phyloP scores from a whole-genome alignment of 495 filamentous ascomycete genomes.

The Tricharina praecox region DNA sequence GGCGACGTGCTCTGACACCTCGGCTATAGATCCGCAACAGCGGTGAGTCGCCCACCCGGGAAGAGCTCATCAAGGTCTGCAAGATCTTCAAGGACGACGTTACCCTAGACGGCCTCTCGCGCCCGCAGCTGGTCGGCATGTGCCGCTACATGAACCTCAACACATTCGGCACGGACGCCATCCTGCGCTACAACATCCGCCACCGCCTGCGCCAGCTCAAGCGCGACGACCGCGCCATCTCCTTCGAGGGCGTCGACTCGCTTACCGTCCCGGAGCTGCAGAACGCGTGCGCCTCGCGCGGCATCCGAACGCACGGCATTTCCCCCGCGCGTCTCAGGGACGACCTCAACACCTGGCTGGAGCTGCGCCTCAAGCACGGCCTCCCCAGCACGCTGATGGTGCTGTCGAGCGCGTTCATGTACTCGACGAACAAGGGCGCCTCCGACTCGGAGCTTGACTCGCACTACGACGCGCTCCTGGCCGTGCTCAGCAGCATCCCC shows the following conservation, averaged over 20 bases:
- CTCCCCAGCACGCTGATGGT: conserved; percentile 91
- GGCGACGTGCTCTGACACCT: conserved; percentile 1
- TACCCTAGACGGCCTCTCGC: conserved; percentile 89
- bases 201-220: conserved; percentile 99
- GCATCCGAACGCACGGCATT: conserved; percentile 80
- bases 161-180: conserved; percentile 87
- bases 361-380: conserved; percentile 78
- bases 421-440: conserved; percentile 64
- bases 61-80: conserved; percentile 96
- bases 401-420: conserved; percentile 93
- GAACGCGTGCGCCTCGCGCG: conserved; percentile 73
- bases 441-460: conserved; percentile 61
- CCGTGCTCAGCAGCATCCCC: conserved; percentile 82
- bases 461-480: conserved; percentile 84
- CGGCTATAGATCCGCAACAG: conserved; percentile 44
- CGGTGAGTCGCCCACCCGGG: conserved; percentile 68
- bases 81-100: conserved; percentile 98
- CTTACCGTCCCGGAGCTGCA: conserved; percentile 88
- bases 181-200: conserved; percentile 94
- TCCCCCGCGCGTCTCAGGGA: conserved; percentile 75
- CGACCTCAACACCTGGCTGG: conserved; percentile 86
- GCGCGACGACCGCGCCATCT: conserved; percentile 87
- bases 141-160: conserved; percentile 97
- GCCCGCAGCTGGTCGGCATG: conserved; percentile 91
- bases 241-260: conserved; percentile 81